phyloP scores from a whole-genome alignment of 192 early-diverging fungal species.

The Backusella tarrabulga region DNA sequence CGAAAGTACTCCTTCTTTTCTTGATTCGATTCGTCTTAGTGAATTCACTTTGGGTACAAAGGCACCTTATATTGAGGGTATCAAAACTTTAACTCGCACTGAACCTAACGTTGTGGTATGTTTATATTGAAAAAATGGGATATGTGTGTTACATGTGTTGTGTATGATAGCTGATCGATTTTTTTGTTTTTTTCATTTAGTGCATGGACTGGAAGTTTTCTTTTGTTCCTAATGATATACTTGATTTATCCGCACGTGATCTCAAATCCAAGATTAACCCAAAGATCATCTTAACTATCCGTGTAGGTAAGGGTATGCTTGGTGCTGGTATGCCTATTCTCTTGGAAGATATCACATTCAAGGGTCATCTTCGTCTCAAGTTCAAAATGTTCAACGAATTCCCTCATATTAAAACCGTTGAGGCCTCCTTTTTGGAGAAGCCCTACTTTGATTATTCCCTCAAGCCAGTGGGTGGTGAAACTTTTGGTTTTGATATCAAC shows the following conservation, averaged over 20 bases:
- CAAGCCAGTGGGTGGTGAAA: constrained; percentile 85
- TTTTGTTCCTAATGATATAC: constrained; percentile 81
- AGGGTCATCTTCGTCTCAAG: constrained; percentile 71
- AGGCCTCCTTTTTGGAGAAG: constrained; percentile 81
- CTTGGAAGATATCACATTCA: constrained; percentile 84
- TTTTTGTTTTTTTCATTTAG: constrained; percentile 21
- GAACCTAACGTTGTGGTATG: constrained; percentile 71
- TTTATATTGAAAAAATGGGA: neutral
- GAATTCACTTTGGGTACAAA: constrained; percentile 81
- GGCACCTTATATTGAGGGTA: constrained; percentile 66
- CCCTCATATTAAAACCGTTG: constrained; percentile 83
- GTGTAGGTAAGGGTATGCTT: constrained; percentile 84
- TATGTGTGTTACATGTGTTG: neutral
- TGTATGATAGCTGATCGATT: neutral
- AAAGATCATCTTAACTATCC: constrained; percentile 82
- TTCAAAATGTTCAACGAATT: constrained; percentile 85
- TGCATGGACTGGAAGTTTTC: constrained; percentile 90
- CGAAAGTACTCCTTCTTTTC: constrained; percentile 72
- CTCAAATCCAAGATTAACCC: constrained; percentile 75
- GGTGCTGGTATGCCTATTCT: constrained; percentile 84
- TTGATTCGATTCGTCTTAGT: constrained; percentile 73
- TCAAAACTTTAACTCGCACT: constrained; percentile 71
- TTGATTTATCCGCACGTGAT: constrained; percentile 69
- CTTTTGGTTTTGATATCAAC: constrained; percentile 84
- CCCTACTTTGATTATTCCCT: constrained; percentile 89